Conservation (phyloP, 371 early-diverging fungal genomes). For the Mortierella sp. region DNA sequence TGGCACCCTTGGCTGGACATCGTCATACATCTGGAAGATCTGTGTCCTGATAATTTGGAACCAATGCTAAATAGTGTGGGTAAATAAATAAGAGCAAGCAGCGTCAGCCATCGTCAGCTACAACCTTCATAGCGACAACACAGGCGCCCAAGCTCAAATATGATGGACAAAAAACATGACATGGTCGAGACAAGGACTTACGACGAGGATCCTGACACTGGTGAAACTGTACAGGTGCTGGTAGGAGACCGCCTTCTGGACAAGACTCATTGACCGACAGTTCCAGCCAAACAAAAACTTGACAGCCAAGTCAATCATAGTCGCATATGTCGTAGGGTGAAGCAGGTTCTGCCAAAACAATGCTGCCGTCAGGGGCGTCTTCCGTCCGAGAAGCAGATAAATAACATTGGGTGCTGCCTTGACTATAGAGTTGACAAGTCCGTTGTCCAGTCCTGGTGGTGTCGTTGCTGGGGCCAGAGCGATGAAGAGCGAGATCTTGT, state of each 20-base stretch:
- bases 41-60: slow-evolving; percentile 95
- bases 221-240: slow-evolving; percentile 92
- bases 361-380: slow-evolving; percentile 81
- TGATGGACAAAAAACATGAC: no score
- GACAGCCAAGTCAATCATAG: slow-evolving; percentile 80
- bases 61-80: slow-evolving; percentile 75
- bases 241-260: slow-evolving; percentile 86
- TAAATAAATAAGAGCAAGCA: not conserved
- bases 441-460: slow-evolving; percentile 87
- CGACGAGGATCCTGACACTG: slow-evolving; percentile 92
- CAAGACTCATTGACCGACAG: slow-evolving; percentile 76
- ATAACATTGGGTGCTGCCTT: slow-evolving; percentile 91
- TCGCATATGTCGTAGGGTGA: slow-evolving; percentile 82
- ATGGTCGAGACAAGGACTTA: slow-evolving; percentile 50
- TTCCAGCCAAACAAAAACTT: slow-evolving; percentile 91
- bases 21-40: slow-evolving; percentile 94
- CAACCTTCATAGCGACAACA: not conserved
- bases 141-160: not conserved
- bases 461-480: slow-evolving; percentile 95
- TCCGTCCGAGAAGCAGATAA: slow-evolving; percentile 93
- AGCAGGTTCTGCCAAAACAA: slow-evolving; percentile 91
- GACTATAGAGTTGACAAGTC: slow-evolving; percentile 84
- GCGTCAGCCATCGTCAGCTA: not conserved
- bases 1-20: slow-evolving; percentile 76
- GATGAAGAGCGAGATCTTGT: slow-evolving; percentile 88